Evolutionary conservation across 441 rosid species (phyloP).

Genomic region (Populus tomentosa): DNA sequence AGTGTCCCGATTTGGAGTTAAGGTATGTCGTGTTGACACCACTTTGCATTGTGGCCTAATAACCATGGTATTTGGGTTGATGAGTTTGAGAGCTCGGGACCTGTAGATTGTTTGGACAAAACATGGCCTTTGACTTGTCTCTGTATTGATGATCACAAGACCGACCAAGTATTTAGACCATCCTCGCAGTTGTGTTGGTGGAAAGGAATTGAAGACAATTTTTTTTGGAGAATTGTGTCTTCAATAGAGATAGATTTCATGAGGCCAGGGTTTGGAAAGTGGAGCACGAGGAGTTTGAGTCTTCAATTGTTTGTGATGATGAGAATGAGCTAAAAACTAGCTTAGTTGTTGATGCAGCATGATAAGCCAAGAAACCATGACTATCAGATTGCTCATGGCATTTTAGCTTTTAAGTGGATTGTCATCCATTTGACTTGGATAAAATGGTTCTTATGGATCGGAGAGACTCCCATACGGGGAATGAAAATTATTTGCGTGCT

Average conservation of each 20-base stretch:
- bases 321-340: too few species aligned
- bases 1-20: slow-evolving; percentile 42
- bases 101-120: slow-evolving; percentile 49
- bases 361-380: too few species aligned
- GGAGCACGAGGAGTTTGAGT: slow-evolving; percentile 49
- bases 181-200: slow-evolving; percentile 46
- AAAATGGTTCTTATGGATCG: slow-evolving; percentile 74
- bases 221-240: slow-evolving; percentile 44
- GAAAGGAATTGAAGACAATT: slow-evolving; percentile 39
- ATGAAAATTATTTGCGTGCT: slow-evolving; percentile 45
- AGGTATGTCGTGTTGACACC: slow-evolving; percentile 67
- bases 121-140: slow-evolving; percentile 56
- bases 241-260: slow-evolving; percentile 42
- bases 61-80: slow-evolving; percentile 51
- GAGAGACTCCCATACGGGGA: slow-evolving; percentile 67
- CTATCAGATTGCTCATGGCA: too few species aligned
- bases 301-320: too few species aligned
- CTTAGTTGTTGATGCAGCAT: too few species aligned
- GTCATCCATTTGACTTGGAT: slow-evolving; percentile 59
- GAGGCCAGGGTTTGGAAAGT: slow-evolving; percentile 57
- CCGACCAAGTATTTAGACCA: slow-evolving; percentile 48
- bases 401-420: slow-evolving; percentile 57
- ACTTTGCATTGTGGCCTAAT: slow-evolving; percentile 48
- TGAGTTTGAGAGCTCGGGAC: slow-evolving; percentile 23
- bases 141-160: slow-evolving; percentile 36